Conservation (phyloP, 345 rosid species). For the Arabis alpina region DNA sequence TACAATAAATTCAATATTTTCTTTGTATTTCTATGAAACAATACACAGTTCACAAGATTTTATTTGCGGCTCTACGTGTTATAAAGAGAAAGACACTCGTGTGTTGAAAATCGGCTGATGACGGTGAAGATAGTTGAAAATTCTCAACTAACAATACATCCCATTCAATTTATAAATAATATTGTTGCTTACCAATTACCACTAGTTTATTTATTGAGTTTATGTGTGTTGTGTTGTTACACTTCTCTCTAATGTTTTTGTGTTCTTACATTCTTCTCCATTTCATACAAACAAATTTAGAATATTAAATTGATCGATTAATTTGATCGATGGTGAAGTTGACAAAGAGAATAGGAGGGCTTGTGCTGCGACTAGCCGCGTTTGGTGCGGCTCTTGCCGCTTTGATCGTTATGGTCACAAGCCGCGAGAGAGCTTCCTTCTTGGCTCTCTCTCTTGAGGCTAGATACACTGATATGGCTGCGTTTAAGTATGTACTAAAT, state of each 20-base stretch:
- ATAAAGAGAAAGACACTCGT: slow-evolving; percentile 12
- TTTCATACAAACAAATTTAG: not conserved
- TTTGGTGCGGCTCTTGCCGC: slow-evolving; percentile 65
- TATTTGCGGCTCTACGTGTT: slow-evolving; percentile 27
- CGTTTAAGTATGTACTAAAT: slow-evolving; percentile 59
- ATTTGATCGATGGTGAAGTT: slow-evolving; percentile 48
- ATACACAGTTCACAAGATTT: not conserved
- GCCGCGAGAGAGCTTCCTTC: slow-evolving; percentile 58
- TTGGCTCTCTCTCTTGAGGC: slow-evolving; percentile 58
- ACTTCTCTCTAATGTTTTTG: not conserved
- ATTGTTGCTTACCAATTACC: slow-evolving; percentile 1
- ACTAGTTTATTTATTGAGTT: not conserved
- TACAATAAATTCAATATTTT: too few species aligned
- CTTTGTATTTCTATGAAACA: too few species aligned
- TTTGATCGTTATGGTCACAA: slow-evolving; percentile 71
- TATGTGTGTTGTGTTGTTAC: slow-evolving; percentile 22
- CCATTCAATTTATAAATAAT: slow-evolving; percentile 14
- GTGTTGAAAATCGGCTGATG: slow-evolving; percentile 32
- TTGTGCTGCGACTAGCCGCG: slow-evolving; percentile 63
- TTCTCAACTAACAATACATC: slow-evolving; percentile 56
- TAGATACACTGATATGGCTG: slow-evolving; percentile 62
- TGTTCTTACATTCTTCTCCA: slow-evolving; percentile 11
- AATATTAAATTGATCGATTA: slow-evolving; percentile 1
- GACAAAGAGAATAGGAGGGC: slow-evolving; percentile 49
- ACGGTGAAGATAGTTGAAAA: slow-evolving; percentile 52